Base-by-base conservation (phyloP, 768 basidiomycete genomes). In the Kwoniella dejecticola region DNA sequence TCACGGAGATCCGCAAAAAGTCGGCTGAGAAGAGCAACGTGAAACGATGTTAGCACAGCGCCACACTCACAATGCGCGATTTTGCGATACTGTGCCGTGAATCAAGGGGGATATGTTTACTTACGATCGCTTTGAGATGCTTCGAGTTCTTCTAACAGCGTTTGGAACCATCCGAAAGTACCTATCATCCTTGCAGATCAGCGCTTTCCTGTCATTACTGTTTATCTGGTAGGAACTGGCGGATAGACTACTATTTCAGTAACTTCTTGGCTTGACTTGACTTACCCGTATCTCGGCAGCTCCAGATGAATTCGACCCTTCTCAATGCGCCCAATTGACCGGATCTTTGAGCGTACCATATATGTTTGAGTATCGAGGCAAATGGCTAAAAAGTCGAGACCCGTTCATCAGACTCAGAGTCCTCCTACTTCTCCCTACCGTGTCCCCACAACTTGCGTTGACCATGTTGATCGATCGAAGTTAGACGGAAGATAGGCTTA, bases 151-250 rank as follows among this genome's bases (percentile, higher is more conserved):
- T 88, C 88, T 62, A 96, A 83, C 53, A 96, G 81, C 63, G 84
- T 87, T 78, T 94, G 90, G 85, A 97, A 95, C 93, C 93, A 96
- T 70, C 91, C 92, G 72, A 96, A 92, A n/a, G 89, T 90, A n/a
- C 90, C 90, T n/a, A 89, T 31, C 5, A 42, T 41, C 48, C 17
- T 17, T n/a, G n/a, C n/a, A n/a, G n/a, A n/a, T n/a, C n/a, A n/a
- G n/a, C n/a, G n/a, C n/a, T n/a, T n/a, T n/a, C n/a, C n/a, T n/a
- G n/a, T n/a, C n/a, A n/a, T n/a, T n/a, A n/a, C n/a, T n/a, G n/a
- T n/a, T n/a, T n/a, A n/a, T n/a, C n/a, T n/a, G n/a, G n/a, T n/a
- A n/a, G n/a, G n/a, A n/a, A n/a, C n/a, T n/a, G n/a, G n/a, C n/a
- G n/a, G n/a, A n/a, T n/a, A n/a, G n/a, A n/a, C n/a, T n/a, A n/a